phyloP scores from a whole-genome alignment of 306 rosid genomes.

The Pyrus bretschneideri region DNA sequence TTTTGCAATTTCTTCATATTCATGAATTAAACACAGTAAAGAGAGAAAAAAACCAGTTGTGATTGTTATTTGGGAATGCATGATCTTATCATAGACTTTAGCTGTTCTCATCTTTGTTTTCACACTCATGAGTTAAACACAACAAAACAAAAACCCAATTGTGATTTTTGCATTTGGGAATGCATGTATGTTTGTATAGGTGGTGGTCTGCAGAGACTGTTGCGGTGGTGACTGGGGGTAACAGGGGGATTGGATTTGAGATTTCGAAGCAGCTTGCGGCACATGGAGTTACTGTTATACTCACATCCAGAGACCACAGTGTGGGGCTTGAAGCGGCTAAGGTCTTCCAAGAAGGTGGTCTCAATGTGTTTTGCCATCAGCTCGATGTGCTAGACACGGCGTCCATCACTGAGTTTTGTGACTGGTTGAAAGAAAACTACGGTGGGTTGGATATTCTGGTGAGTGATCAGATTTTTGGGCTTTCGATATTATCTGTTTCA shows the following conservation, averaged over 20 bases:
- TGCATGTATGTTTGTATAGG: conserved; percentile 26
- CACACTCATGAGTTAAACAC: neutral
- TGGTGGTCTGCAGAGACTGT: conserved; percentile 93
- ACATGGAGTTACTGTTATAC: conserved; percentile 70
- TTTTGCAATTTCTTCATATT: neutral
- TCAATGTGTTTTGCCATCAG: conserved; percentile 59
- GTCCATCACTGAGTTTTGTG: conserved; percentile 45
- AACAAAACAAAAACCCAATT: neutral
- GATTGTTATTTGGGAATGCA: too few relatives aligned
- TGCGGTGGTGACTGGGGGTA: conserved; percentile 84
- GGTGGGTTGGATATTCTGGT: conserved; percentile 87
- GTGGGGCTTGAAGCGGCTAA: conserved; percentile 81
- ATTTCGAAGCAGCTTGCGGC: conserved; percentile 68
- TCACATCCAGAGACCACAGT: conserved; percentile 70
- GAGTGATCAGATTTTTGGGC: conserved; percentile 1
- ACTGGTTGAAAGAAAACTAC: conserved; percentile 63
- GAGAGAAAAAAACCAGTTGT: neutral
- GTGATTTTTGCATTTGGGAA: neutral
- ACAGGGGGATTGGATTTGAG: conserved; percentile 93
- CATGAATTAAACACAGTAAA: neutral
- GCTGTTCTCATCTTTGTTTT: neutral
- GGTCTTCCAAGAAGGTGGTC: conserved; percentile 84
- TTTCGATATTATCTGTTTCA: neutral
- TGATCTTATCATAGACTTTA: neutral
- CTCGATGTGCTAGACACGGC: conserved; percentile 66